phyloP scores from a whole-genome alignment of 495 filamentous ascomycete species.

The Ascodesmis nigricans region DNA sequence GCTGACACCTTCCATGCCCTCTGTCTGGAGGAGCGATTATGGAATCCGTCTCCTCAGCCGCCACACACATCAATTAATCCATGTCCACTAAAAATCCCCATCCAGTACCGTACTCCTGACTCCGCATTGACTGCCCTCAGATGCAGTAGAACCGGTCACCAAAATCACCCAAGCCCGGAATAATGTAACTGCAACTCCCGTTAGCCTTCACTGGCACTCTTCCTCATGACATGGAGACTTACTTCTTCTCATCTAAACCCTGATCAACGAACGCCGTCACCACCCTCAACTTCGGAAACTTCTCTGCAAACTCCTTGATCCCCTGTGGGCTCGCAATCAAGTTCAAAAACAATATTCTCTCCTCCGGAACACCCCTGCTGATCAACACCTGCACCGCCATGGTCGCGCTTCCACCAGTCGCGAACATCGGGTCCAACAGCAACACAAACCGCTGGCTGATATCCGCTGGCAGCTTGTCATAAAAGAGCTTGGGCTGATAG shows the following conservation, averaged over 20 bases:
- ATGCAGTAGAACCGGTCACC: conserved; percentile 93
- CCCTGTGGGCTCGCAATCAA: conserved; percentile 88
- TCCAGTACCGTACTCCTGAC: too few relatives aligned
- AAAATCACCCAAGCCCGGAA: conserved; percentile 89
- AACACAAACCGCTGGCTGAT: conserved; percentile 83
- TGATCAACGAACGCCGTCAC: conserved; percentile 95
- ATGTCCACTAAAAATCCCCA: conserved; percentile 9
- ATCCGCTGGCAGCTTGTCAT: conserved; percentile 88
- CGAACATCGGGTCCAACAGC: conserved; percentile 96
- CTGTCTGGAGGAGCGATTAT: too few relatives aligned
- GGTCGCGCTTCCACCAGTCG: conserved; percentile 91
- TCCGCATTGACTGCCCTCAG: conserved; percentile 29
- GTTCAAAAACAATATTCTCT: conserved; percentile 87
- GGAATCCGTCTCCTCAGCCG: too few relatives aligned
- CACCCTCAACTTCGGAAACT: conserved; percentile 76
- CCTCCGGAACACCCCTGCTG: conserved; percentile 74
- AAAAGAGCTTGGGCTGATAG: conserved; percentile 72
- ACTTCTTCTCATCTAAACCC: conserved; percentile 95
- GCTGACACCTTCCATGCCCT: too few relatives aligned
- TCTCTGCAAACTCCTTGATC: conserved; percentile 67
- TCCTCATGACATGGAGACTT: conserved; percentile 21
- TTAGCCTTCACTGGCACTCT: conserved; percentile 3
- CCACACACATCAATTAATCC: too few relatives aligned
- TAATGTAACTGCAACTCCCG: conserved; percentile 52
- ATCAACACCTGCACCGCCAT: conserved; percentile 89